These are phyloP conservation scores for Lyophyllum shimeji DNA, from an alignment of 768 basidiomycete genomes.

Conservation along the genomic window DNA sequence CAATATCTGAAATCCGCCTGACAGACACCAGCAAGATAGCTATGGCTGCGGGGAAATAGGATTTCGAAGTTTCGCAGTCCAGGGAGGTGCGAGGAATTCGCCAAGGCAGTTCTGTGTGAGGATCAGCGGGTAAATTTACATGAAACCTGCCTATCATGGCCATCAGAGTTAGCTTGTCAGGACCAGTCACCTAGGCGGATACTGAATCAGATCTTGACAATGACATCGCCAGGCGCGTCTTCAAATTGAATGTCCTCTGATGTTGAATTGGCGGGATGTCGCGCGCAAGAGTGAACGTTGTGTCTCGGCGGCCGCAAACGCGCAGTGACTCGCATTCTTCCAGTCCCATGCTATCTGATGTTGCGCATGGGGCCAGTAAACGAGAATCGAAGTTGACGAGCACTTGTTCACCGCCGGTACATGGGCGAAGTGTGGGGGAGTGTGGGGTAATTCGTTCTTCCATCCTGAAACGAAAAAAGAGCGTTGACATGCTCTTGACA, in stretches of 20 bases:
- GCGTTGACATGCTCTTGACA: constrained; percentile 1
- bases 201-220: constrained; percentile 3
- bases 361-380: background rate
- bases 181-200: constrained; percentile 7
- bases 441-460: constrained; percentile 3
- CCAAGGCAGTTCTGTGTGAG: background rate
- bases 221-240: background rate
- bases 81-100: background rate
- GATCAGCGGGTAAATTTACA: background rate
- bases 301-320: background rate
- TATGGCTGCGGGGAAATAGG: constrained; percentile 3
- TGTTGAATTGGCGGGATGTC: background rate
- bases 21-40: background rate
- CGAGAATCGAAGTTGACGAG: background rate
- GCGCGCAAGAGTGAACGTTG: background rate
- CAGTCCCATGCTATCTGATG: background rate
- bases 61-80: background rate
- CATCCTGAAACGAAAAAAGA: background rate
- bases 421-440: constrained; percentile 8
- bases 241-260: background rate
- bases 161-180: constrained; percentile 6
- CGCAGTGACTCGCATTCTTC: background rate
- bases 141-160: constrained; percentile 10
- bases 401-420: constrained; percentile 7
- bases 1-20: background rate